A percentile compares a stretch with the other conserved stretches of the same genome.
Conservation (phyloP, 1,284 basidiomycete species). For the Schizopora paradoxa region DNA sequence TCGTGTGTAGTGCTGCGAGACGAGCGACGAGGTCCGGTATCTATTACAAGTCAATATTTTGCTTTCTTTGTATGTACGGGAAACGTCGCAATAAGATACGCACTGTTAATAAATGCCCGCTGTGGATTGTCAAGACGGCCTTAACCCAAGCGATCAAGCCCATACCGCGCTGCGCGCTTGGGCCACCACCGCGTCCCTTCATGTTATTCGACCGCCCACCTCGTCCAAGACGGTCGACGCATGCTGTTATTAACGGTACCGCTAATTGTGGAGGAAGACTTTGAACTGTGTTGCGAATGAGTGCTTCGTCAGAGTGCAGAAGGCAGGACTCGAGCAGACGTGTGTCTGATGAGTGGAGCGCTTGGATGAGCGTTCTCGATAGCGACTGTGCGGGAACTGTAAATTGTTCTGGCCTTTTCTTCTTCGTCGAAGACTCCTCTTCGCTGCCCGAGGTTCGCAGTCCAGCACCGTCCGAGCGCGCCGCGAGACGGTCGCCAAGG, state of each 20-base stretch:
- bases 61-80: neutral
- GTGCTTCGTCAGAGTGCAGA: conserved; percentile 70
- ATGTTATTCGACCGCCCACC: conserved; percentile 68
- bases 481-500: conserved; percentile 81
- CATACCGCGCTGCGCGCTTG: conserved; percentile 82
- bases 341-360: conserved; percentile 91
- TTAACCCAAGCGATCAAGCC: conserved; percentile 87
- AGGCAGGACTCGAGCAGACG: conserved; percentile 87
- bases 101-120: conserved; percentile 92
- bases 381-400: conserved; percentile 82
- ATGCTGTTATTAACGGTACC: conserved; percentile 82
- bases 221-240: conserved; percentile 84
- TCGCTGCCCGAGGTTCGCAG: conserved; percentile 39
- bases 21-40: conserved; percentile 83
- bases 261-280: conserved; percentile 88
- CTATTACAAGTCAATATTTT: conserved; percentile 36
- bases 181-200: conserved; percentile 77
- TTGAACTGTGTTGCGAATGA: conserved; percentile 87
- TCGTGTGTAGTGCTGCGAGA: conserved; percentile 79
- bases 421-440: conserved; percentile 28
- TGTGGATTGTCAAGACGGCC: conserved; percentile 82
- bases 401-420: conserved; percentile 30
- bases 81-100: conserved; percentile 27
- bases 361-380: conserved; percentile 93
- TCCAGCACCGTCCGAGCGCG: conserved; percentile 46